Conservation (phyloP, 2,329 filamentous ascomycete genomes). For the Plenodomus biglobosus region DNA sequence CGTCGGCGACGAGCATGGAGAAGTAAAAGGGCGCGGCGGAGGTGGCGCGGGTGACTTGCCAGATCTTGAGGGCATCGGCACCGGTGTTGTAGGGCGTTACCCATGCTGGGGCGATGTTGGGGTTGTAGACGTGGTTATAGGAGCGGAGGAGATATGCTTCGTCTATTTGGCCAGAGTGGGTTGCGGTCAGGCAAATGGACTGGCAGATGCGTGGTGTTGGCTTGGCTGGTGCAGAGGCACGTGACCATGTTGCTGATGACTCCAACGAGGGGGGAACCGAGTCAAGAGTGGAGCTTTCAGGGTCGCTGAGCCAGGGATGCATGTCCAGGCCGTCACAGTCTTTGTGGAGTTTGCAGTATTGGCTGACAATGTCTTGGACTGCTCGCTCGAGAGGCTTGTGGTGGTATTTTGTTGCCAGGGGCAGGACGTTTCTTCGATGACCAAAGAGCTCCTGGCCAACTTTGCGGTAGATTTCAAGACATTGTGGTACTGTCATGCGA, state of each 20-base stretch:
- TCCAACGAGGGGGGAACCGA: conserved; percentile 11
- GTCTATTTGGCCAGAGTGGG: conserved; percentile 50
- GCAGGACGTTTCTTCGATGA: conserved; percentile 47
- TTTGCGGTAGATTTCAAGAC: conserved; percentile 50
- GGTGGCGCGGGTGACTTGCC: conserved; percentile 56
- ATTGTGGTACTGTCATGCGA: conserved; percentile 53
- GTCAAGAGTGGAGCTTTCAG: not conserved
- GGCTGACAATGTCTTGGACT: conserved; percentile 49
- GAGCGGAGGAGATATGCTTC: conserved; percentile 54
- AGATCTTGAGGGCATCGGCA: conserved; percentile 52
- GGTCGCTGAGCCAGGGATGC: conserved; percentile 45
- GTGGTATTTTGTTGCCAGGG: conserved; percentile 53
- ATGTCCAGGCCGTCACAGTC: conserved; percentile 49
- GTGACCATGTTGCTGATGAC: conserved; percentile 26
- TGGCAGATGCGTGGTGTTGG: conserved; percentile 42
- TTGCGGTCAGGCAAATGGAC: conserved; percentile 53
- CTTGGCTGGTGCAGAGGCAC: conserved; percentile 8
- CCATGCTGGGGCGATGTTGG: conserved; percentile 47
- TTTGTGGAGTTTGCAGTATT: conserved; percentile 48
- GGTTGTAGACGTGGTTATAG: conserved; percentile 51
- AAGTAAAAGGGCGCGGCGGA: conserved; percentile 58
- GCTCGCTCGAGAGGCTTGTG: conserved; percentile 53
- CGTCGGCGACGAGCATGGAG: conserved; percentile 51
- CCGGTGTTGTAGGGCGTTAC: conserved; percentile 53
- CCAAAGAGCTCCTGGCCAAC: conserved; percentile 55